These are phyloP conservation scores for Quercus aquifolioides DNA, from an alignment of 306 rosid genomes.

Conservation along the genomic window DNA sequence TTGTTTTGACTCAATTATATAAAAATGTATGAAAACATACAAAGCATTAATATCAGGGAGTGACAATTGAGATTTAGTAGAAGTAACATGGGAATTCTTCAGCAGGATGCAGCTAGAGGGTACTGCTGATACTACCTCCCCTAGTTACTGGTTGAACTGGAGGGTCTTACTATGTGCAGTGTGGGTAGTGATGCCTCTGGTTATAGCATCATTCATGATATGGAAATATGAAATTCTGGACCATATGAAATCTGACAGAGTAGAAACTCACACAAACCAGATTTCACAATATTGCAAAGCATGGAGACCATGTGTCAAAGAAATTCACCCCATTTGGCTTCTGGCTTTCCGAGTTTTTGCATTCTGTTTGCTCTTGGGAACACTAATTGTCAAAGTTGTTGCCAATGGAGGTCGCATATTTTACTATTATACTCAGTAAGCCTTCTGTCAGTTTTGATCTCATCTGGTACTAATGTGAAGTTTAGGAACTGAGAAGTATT, in stretches of 20 bases:
- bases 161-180: slow-evolving; percentile 51
- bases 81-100: slow-evolving; percentile 15
- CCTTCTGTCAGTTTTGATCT: slow-evolving; percentile 12
- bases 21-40: neutral
- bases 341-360: slow-evolving; percentile 56
- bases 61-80: slow-evolving; percentile 4
- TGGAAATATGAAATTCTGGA: slow-evolving; percentile 44
- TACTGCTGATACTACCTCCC: slow-evolving; percentile 41
- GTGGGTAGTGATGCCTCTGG: slow-evolving; percentile 50
- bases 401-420: slow-evolving; percentile 35
- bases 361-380: slow-evolving; percentile 44
- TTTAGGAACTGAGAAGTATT: neutral
- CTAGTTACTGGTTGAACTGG: slow-evolving; percentile 80
- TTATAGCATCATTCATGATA: slow-evolving; percentile 33
- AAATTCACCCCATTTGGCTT: slow-evolving; percentile 64
- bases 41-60: neutral
- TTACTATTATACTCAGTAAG: slow-evolving; percentile 83
- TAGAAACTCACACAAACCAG: slow-evolving; percentile 29
- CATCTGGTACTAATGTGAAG: neutral
- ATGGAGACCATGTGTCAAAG: slow-evolving; percentile 73
- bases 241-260: slow-evolving; percentile 25
- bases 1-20: neutral
- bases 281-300: slow-evolving; percentile 40
- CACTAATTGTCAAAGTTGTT: slow-evolving; percentile 39
- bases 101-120: slow-evolving; percentile 53